Evolutionary conservation across 2,329 filamentous ascomycete species (phyloP), one percentile per base, ranked within the genome.

Genomic region (Shiraia sp.): DNA sequence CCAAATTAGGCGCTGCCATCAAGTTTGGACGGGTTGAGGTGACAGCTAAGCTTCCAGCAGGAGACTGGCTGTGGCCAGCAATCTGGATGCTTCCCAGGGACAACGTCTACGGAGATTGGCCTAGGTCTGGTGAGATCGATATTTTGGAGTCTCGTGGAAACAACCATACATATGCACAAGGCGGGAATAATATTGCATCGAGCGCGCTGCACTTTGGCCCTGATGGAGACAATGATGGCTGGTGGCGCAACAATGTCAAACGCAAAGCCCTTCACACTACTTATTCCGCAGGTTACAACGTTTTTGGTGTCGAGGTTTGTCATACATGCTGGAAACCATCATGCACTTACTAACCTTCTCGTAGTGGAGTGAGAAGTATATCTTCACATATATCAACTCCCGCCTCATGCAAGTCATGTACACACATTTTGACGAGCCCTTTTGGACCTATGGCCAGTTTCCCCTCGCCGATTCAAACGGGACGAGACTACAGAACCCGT

Each of bases 1-100:
- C 87, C 42, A 86, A 81, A 62, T 80, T 80, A 30, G 81, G 85
- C 12, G 82, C 82, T 6, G 78, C 72, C 12, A 88, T 95, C 74
- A 88, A 83, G 69, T 95, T 88, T 63, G 89, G 89, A 33, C 86
- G 87, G 30, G 79, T 95, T 37, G 87, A 95, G 65, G 88, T 95
- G 4, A 83, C 79, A 1, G 89, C 89, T 17, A 85, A 85, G 69
- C 72, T 93, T 19, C 88, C 89, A 4, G 69, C 75, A 33, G 89
- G 89, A 39, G 88, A 93, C 72, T 93, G 89, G 89, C 78, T 95
- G 9, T 93, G 89, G 89, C 89, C 89, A 2, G 88, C 88, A n/a
- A 92, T 95, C 59, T 91, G 87, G 87, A 88, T 95, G 86, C 76
- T 93, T 75, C 89, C 89, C 1, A 82, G 81, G 32, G 75, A 85